Base-by-base conservation (phyloP, 2,329 filamentous ascomycete species). In the Hysterium pulicare region DNA sequence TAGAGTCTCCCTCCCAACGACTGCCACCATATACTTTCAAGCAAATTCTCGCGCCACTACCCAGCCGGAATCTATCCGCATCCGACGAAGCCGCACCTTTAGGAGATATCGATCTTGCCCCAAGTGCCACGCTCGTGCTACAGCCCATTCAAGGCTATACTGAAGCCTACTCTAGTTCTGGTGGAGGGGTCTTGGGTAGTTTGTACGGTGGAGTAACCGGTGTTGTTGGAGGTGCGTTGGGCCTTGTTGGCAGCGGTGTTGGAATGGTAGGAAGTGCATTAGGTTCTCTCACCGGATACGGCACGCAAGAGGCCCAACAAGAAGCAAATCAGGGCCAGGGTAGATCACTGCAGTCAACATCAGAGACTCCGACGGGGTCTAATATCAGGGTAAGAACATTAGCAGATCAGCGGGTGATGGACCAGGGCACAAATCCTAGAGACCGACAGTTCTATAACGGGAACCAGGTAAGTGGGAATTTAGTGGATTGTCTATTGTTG, bases 371-470 rank as follows among this genome's bases (percentile, higher is more conserved):
- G 37, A 40, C 53, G 21, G 51, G 53, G 9, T 45, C 51, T 4
- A 59, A 54, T 15, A 57, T 72, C 10, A 64, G 69, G 39, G 68
- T 76, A 13, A 61, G 71, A 43, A 73, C 71, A 28, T 47, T 76
- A 33, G 68, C 70, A 16, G 72, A 75, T 61, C 70, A 72, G 55
- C 50, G 68, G 31, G 59, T 53, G 13, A 61, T 59, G 40, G 49
- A 54, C 51, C 35, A 59, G 53, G 43, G 43, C 50, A 59, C 75
- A 30, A 71, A 75, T 30, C 72, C 73, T 40, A 68, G 78, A 42
- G 76, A 83, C 48, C 77, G 82, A 33, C 84, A 94, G 58, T 78
- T 94, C 35, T 95, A 96, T 61, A 96, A 96, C 58, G 90, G 90
- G 1, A 96, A 95, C 59, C 87, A 87, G 62, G 87, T 90, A 73